Percentiles rank a stretch among this genome's conserved stretches.
Evolutionary conservation across 305 asterid genomes (phyloP).

Genomic region (Fraxinus platypoda): DNA sequence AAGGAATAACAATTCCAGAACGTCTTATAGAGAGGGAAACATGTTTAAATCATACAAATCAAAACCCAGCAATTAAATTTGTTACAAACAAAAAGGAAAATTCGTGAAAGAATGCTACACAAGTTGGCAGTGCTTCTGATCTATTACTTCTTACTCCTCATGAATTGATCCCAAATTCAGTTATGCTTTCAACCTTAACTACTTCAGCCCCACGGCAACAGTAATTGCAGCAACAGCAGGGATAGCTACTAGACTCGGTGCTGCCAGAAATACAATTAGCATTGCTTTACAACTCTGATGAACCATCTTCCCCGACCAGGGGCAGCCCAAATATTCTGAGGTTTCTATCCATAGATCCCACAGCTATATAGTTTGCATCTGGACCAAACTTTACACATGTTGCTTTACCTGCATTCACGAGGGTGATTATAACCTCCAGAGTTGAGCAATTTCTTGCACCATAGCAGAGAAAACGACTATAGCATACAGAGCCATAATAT

Average conservation of each 20-base stretch:
- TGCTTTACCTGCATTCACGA: constrained; percentile 59
- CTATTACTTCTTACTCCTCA: background rate
- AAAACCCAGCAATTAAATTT: background rate
- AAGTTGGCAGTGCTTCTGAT: background rate
- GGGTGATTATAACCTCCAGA: background rate
- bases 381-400: constrained; percentile 79
- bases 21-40: constrained; percentile 20
- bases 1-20: background rate
- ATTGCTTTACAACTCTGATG: constrained; percentile 48
- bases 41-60: constrained; percentile 18
- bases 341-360: constrained; percentile 93
- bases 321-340: constrained; percentile 90
- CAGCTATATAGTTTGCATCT: constrained; percentile 84
- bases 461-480: background rate
- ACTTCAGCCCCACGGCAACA: background rate
- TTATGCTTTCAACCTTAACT: background rate
- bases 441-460: background rate
- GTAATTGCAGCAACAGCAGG: background rate
- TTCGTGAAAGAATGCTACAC: background rate
- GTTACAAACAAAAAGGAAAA: background rate
- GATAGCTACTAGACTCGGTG: background rate
- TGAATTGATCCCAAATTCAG: background rate
- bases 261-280: background rate
- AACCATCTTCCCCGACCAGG: constrained; percentile 54
- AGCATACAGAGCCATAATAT: background rate